Evolutionary conservation across 139 green algal species (phyloP).

Genomic region (Picochlorum sp.): DNA sequence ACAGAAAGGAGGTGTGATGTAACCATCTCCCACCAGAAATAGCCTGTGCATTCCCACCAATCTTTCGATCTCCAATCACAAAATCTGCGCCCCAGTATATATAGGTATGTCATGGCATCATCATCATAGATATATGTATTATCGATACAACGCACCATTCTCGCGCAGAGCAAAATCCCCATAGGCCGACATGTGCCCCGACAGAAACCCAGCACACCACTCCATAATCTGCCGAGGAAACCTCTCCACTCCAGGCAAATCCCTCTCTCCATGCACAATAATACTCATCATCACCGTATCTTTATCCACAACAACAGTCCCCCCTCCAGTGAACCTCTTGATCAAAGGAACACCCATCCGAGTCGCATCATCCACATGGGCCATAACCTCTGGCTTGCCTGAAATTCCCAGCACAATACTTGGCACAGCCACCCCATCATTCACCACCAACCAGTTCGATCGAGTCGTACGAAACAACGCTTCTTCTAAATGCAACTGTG

Average conservation of each 20-base stretch:
- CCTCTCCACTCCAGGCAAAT: slow-evolving; percentile 44
- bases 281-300: slow-evolving; percentile 59
- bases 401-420: slow-evolving; percentile 87
- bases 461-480: slow-evolving; percentile 57
- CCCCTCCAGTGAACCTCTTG: slow-evolving; percentile 85
- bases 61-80: slow-evolving; percentile 76
- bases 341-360: slow-evolving; percentile 55
- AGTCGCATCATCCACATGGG: slow-evolving; percentile 48
- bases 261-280: slow-evolving; percentile 29
- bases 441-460: slow-evolving; percentile 81
- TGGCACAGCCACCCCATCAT: slow-evolving; percentile 60
- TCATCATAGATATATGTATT: neutral
- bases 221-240: slow-evolving; percentile 87
- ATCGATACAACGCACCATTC: slow-evolving; percentile 47
- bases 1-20: slow-evolving; percentile 97
- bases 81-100: slow-evolving; percentile 61
- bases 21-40: slow-evolving; percentile 86
- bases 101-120: neutral
- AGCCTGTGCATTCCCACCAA: slow-evolving; percentile 96
- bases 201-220: slow-evolving; percentile 78
- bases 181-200: slow-evolving; percentile 46
- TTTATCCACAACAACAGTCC: slow-evolving; percentile 90
- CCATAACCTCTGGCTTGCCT: slow-evolving; percentile 70
- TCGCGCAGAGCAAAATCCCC: slow-evolving; percentile 61
- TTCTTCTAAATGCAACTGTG: slow-evolving; percentile 79